phyloP scores from a whole-genome alignment of 768 basidiomycete species.

The Panellus pusillus region DNA sequence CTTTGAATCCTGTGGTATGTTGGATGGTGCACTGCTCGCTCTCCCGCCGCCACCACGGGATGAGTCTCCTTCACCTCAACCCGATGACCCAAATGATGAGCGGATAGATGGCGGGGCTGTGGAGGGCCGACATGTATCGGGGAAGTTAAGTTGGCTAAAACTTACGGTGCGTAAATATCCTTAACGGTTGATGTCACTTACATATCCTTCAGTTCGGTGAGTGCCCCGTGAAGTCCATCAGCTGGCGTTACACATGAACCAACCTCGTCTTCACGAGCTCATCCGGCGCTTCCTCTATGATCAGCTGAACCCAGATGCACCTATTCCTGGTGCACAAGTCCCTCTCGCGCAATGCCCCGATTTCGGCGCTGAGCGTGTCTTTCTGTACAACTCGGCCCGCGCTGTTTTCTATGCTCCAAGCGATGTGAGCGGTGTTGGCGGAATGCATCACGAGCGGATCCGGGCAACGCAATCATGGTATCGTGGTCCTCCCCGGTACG shows the following conservation, averaged over 20 bases:
- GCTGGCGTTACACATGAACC: constrained; percentile 5
- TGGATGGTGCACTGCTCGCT: not conserved
- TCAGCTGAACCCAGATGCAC: constrained; percentile 13
- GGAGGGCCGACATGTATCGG: not conserved
- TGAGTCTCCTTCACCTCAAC: too few species aligned
- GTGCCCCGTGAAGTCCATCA: constrained; percentile 1
- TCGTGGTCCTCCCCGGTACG: constrained; percentile 15
- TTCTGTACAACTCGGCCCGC: constrained; percentile 4
- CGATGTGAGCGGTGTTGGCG: constrained; percentile 21
- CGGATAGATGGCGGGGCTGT: not conserved
- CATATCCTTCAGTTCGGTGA: not conserved
- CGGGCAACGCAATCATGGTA: constrained; percentile 21
- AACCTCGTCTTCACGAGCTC: constrained; percentile 15
- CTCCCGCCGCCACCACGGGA: not conserved
- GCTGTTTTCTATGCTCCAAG: constrained; percentile 25
- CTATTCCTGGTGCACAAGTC: too few species aligned
- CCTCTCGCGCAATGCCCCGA: too few species aligned
- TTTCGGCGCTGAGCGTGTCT: not conserved
- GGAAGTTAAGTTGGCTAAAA: constrained; percentile 1
- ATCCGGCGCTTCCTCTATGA: constrained; percentile 20
- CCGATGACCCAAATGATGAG: not conserved
- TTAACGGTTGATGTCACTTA: not conserved
- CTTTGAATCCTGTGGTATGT: constrained; percentile 19
- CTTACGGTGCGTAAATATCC: not conserved
- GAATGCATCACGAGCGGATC: constrained; percentile 28